A percentile compares a stretch with the other conserved stretches of the same genome.
Evolutionary conservation across 495 filamentous ascomycete species (phyloP).

Genomic region (Saxophila tyrrhenica): DNA sequence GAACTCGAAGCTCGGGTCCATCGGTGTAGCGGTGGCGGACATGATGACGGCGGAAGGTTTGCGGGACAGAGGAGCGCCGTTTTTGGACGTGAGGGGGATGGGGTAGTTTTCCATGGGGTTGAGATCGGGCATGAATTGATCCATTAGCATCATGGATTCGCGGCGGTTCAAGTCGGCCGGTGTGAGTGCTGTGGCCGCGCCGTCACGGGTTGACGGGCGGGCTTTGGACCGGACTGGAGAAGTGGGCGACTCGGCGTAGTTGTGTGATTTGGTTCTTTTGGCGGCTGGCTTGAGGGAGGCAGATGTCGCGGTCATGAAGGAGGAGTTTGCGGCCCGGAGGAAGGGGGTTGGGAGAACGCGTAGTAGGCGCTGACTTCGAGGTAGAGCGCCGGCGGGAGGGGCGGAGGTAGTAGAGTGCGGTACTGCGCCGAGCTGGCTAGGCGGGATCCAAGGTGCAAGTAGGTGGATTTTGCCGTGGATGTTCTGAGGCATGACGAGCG

Average conservation of each 20-base stretch:
- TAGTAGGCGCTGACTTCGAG: conserved; percentile 83
- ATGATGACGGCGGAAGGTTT: background rate
- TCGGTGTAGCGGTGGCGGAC: conserved; percentile 16
- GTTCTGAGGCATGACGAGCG: conserved; percentile 88
- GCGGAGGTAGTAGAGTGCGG: conserved; percentile 56
- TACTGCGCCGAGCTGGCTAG: conserved; percentile 80
- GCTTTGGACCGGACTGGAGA: conserved; percentile 27
- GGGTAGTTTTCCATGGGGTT: conserved; percentile 13
- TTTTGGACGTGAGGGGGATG: conserved; percentile 4
- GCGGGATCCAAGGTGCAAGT: conserved; percentile 94
- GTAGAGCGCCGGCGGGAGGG: conserved; percentile 70
- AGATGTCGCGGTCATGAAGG: conserved; percentile 85
- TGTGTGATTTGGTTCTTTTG: conserved; percentile 8
- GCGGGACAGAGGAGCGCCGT: background rate
- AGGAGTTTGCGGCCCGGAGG: conserved; percentile 86
- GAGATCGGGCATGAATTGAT: conserved; percentile 28
- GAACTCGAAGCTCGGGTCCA: conserved; percentile 18
- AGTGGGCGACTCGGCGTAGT: conserved; percentile 40
- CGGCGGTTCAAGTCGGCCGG: conserved; percentile 15
- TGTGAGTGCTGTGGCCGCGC: conserved; percentile 19
- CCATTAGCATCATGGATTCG: conserved; percentile 32
- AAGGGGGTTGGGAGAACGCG: conserved; percentile 84
- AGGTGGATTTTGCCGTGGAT: conserved; percentile 93
- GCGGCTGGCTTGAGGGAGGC: conserved; percentile 48
- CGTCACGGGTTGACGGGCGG: conserved; percentile 20